Conservation (phyloP, 2,329 filamentous ascomycete species). For the Aspergillus thermomutatus region DNA sequence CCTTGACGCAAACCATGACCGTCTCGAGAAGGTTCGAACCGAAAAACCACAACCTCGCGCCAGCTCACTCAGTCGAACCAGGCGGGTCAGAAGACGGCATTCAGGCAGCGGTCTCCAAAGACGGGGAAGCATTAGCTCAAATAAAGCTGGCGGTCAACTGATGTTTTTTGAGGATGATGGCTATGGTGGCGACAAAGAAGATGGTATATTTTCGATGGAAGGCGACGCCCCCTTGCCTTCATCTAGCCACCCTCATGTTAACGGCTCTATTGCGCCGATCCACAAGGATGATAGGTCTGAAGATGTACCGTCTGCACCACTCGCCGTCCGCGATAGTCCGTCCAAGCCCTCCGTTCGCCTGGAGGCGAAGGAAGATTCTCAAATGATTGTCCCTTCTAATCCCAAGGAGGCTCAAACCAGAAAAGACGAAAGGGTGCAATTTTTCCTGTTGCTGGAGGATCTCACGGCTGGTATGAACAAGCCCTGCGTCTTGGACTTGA, state of each 20-base stretch:
- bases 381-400: slow-evolving; percentile 57
- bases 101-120: slow-evolving; percentile 82
- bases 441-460: slow-evolving; percentile 90
- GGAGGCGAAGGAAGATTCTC: slow-evolving; percentile 16
- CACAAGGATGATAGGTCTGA: slow-evolving; percentile 4
- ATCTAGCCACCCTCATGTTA: slow-evolving; percentile 1
- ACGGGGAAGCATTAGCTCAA: slow-evolving; percentile 66
- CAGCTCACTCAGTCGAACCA: slow-evolving; percentile 29
- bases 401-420: slow-evolving; percentile 68
- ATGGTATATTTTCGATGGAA: slow-evolving; percentile 68
- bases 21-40: slow-evolving; percentile 32
- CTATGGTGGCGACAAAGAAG: slow-evolving; percentile 73
- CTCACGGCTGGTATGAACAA: slow-evolving; percentile 94
- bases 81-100: slow-evolving; percentile 62
- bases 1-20: slow-evolving; percentile 31
- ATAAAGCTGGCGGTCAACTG: slow-evolving; percentile 72
- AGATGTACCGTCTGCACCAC: neutral
- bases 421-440: slow-evolving; percentile 67
- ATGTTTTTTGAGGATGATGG: slow-evolving; percentile 89
- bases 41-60: slow-evolving; percentile 46
- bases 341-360: slow-evolving; percentile 3
- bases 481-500: slow-evolving; percentile 94
- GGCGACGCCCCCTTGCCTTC: slow-evolving; percentile 38
- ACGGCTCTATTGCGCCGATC: slow-evolving; percentile 13
- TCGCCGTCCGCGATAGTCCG: neutral